Evolutionary conservation across 2,329 filamentous ascomycete species (phyloP).

Genomic region (Thielaviopsis punctulata): DNA sequence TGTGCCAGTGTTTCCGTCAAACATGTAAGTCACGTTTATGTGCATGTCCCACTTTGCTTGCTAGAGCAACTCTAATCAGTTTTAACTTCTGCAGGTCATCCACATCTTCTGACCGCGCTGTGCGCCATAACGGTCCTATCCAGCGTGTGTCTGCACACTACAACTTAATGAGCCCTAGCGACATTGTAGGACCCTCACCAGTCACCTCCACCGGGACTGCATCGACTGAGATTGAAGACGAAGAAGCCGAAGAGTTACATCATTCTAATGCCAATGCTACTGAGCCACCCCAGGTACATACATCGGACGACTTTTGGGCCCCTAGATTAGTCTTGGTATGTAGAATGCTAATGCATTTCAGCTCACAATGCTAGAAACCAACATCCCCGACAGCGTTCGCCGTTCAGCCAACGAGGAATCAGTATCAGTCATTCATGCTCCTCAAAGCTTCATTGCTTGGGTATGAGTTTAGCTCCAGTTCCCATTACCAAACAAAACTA

Average conservation of each 20-base stretch:
- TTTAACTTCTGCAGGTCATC: conserved; percentile 23
- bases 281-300: conserved; percentile 9
- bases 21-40: conserved; percentile 8
- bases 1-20: conserved; percentile 29
- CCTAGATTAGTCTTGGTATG: not conserved
- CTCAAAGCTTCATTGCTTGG: conserved; percentile 66
- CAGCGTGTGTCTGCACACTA: conserved; percentile 33
- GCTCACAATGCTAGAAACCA: conserved; percentile 33
- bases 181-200: conserved; percentile 63
- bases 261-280: not conserved
- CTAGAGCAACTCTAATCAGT: not conserved
- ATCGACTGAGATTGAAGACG: conserved; percentile 71
- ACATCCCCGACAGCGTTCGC: conserved; percentile 38
- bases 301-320: not conserved
- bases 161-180: conserved; percentile 43
- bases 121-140: conserved; percentile 34
- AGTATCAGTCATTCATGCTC: conserved; percentile 81
- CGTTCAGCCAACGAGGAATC: conserved; percentile 55
- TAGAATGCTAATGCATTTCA: not conserved
- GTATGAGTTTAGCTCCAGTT: conserved; percentile 28
- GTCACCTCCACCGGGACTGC: conserved; percentile 75
- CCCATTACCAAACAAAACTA: not conserved
- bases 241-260: conserved; percentile 43
- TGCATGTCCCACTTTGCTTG: not conserved
- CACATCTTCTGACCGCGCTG: conserved; percentile 24